Base-by-base conservation (phyloP, 129 eudicot genomes). In the Pseudognaphalium luteoalbum region DNA sequence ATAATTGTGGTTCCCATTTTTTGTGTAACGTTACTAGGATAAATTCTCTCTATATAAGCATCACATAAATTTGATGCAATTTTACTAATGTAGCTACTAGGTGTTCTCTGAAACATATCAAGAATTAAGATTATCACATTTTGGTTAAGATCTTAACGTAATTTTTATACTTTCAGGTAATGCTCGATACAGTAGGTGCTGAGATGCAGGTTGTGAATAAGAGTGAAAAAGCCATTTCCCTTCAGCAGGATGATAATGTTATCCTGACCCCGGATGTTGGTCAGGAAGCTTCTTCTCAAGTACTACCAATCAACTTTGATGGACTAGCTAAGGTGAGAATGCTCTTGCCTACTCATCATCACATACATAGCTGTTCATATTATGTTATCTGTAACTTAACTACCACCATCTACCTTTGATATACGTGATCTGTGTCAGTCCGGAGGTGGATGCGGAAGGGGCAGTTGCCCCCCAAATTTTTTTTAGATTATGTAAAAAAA, bases 151-250 rank as follows among this genome's bases (percentile, higher is more conserved):
- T 52, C 50, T 71, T 41, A 21, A 2, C 16, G 33, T 20, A 7
- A 66, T 64, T 32, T 9, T 1, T 30, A 51, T 41, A 12, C 63
- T 76, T 82, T 39, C 87, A 93, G 98, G 97, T 93, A 51, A 93
- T 93, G 98, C 87, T 93, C 10, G 98, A 93, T 80, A 90, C 98
- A 17, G 96, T 88, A 70, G 98, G 98, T 0, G 87, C 97, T 41
- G 97, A 93, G 75, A 76, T 93, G 75, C 98, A 88, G 82, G 96
- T 93, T 72, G 86, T 83, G 52, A 93, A 93, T 70, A 91, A 88
- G 81, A 80, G 77, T 35, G 97, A 87, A 80, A 91, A 80, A 56
- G 74, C 97, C 29, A 87, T 93, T 76, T 80, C 92, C 9, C 97
- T 93, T 17, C 79, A 84, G 68, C 97, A 81, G 7, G 98, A 91